Base-by-base conservation (phyloP, 129 eudicot genomes). In the Mikania micrantha region DNA sequence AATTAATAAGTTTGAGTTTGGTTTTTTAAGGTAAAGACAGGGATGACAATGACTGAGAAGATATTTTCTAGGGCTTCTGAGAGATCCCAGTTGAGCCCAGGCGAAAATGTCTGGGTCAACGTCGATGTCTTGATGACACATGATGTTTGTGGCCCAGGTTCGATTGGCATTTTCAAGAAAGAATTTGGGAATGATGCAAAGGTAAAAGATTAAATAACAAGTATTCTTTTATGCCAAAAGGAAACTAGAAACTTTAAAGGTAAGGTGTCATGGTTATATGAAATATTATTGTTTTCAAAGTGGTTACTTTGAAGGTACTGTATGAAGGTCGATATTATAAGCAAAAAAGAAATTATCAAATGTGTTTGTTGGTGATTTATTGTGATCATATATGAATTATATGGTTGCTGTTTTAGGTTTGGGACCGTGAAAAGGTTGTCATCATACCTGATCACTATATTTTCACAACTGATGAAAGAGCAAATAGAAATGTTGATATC, bases 361-460 rank as follows among this genome's bases (percentile, higher is more conserved):
- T 63, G 32, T 1, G 22, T 39, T 63, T 61, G 17, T 17, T 61
- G 42, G 22, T 20, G 49, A 24, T 61, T 61, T 61, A 36, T 35
- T 66, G 38, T 21, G 36, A 35, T 20, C 11, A 3, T 29, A 48
- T 54, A 47, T 71, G 63, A 75, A 31, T 39, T 21, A 67, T 58
- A n/a, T 54, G 70, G 50, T 10, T 44, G 22, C 17, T 39, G 59
- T 70, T 69, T 27, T 60, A 93, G 98, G 92, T 88, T 11, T 92
- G 96, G 98, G 98, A 88, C 72, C 96, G 96, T 72, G 98, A 92
- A 80, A 92, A 92, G 69, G 71, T 92, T 80, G 91, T 92, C 64
- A 76, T 92, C 11, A 88, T 93, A 67, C 98, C 98, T 56, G 98
- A 93, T 64, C 98, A 93, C 68, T 93, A 93, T 71, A 92, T 92